Base-by-base conservation (phyloP, 768 basidiomycete species). In the Macrolepiota albuminosa region DNA sequence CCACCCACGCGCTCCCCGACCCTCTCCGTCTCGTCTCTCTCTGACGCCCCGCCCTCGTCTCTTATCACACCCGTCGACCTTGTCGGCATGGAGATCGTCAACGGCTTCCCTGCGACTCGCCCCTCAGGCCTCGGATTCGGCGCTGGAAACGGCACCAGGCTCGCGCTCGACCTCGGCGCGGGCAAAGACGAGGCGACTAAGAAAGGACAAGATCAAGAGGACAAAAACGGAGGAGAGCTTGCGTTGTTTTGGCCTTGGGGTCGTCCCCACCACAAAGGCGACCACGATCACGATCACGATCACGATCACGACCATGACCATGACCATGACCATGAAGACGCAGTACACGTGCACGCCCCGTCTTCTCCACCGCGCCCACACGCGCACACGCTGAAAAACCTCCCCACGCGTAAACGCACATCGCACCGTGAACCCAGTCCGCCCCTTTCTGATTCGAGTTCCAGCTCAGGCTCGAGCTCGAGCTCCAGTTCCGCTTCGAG, bases 201-300 rank as follows among this genome's bases (percentile, higher is more conserved):
- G 2, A 29, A 29, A 29, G 29, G 4, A 29, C 29, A 29, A 29
- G 29, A 29, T 29, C 29, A 29, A 29, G 24, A 13, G 6, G 34
- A 36, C 0, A 18, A n/a, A 21, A n/a, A 36, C 5, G 1, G 5
- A 6, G 24, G 26, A 33, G 61, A 51, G 1, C 48, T 64, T 0
- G 34, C 59, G 46, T 43, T 67, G 46, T 58, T 64, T 50, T 67
- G 66, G 66, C 64, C 66, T 13, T 66, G 66, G 66, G 64, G 21
- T 10, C 36, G 26, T 10, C 36, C 6, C 14, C 21, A 13, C n/a
- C n/a, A n/a, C n/a, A n/a, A n/a, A n/a, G n/a, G n/a, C n/a, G n/a
- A n/a, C n/a, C n/a, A n/a, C n/a, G n/a, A n/a, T n/a, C n/a, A n/a
- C n/a, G n/a, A n/a, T n/a, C n/a, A n/a, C n/a, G n/a, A n/a, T n/a